Evolutionary conservation across 306 rosid species (phyloP).

Genomic region (Pterocarpus santalinus): DNA sequence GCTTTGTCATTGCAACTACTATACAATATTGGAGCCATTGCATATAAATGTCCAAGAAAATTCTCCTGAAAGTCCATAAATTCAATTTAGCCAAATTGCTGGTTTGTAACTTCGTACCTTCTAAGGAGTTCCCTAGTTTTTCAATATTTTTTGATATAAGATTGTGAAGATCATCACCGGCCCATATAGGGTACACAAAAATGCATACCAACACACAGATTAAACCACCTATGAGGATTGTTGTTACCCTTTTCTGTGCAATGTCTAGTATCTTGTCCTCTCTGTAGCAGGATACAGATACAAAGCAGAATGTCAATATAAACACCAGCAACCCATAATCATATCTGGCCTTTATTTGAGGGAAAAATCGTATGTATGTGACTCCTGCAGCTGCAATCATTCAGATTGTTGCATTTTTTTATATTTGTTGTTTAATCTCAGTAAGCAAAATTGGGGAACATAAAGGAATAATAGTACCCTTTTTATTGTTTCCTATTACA

Average conservation of each 20-base stretch:
- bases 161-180: conserved; percentile 64
- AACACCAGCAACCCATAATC: conserved; percentile 67
- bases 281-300: conserved; percentile 58
- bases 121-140: conserved; percentile 51
- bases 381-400: conserved; percentile 47
- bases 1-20: neutral
- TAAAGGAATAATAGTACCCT: no score
- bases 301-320: conserved; percentile 60
- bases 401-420: neutral
- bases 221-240: conserved; percentile 53
- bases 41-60: no score
- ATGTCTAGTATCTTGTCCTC: conserved; percentile 43
- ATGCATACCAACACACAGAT: conserved; percentile 43
- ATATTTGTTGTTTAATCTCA: no score
- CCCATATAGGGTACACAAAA: conserved; percentile 62
- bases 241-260: conserved; percentile 51
- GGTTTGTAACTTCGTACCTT: conserved; percentile 42
- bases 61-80: no score
- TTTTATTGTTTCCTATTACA: no score
- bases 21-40: no score
- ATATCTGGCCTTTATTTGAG: conserved; percentile 56
- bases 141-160: conserved; percentile 50
- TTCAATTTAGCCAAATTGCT: no score
- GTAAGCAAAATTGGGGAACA: no score
- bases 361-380: conserved; percentile 64